These are phyloP conservation scores for Paraconiothyrium sp. DNA, from an alignment of 2,329 filamentous ascomycete genomes.

Conservation along the genomic window DNA sequence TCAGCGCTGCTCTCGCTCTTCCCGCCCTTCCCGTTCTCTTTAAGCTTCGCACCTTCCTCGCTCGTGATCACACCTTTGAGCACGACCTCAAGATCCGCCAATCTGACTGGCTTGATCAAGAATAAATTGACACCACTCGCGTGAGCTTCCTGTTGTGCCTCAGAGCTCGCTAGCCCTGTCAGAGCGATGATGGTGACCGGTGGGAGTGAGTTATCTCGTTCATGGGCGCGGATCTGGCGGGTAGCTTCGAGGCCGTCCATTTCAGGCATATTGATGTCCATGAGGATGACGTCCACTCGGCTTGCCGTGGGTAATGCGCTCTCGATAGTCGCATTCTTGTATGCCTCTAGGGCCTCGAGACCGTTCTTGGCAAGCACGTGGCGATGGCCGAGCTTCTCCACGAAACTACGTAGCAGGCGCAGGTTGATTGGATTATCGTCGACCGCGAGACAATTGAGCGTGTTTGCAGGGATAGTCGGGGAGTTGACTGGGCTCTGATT, in stretches of 20 bases:
- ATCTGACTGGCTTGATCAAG: constrained; percentile 62
- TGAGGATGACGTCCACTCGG: constrained; percentile 43
- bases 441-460: constrained; percentile 47
- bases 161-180: constrained; percentile 62
- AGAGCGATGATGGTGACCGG: constrained; percentile 62
- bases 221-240: constrained; percentile 55
- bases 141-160: constrained; percentile 61
- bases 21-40: background rate
- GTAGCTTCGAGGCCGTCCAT: constrained; percentile 54
- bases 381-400: constrained; percentile 45
- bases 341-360: constrained; percentile 47
- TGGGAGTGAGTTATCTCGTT: constrained; percentile 53
- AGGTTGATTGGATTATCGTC: constrained; percentile 55
- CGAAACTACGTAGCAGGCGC: constrained; percentile 46
- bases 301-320: constrained; percentile 13
- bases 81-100: constrained; percentile 55
- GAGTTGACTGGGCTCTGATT: constrained; percentile 29
- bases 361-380: constrained; percentile 48
- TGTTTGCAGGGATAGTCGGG: constrained; percentile 27
- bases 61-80: constrained; percentile 46
- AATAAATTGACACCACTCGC: constrained; percentile 65
- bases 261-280: constrained; percentile 51
- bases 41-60: constrained; percentile 19
- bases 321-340: constrained; percentile 30
- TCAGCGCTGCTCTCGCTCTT: background rate